Evolutionary conservation across 352 stramenopile species (phyloP).

Genomic region (Phytopythium montanum): DNA sequence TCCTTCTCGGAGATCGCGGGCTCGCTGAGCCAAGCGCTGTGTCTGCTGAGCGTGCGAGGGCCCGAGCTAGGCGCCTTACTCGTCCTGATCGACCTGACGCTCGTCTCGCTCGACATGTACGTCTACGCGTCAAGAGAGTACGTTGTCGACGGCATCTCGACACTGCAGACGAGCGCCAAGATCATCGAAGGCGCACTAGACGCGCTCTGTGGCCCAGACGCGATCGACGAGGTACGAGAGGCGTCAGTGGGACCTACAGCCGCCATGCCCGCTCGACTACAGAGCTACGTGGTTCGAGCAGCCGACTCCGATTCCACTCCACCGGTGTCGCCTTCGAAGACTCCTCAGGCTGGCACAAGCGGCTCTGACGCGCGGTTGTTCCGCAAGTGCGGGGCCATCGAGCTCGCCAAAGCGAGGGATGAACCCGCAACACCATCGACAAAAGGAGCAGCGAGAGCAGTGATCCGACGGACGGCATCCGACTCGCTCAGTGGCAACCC

Average conservation of each 20-base stretch:
- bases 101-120: slow-evolving; percentile 21
- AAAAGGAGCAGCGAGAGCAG: not conserved
- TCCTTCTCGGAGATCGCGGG: slow-evolving; percentile 35
- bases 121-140: slow-evolving; percentile 20
- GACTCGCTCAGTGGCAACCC: not conserved
- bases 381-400: not conserved
- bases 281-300: not conserved
- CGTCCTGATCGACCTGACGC: slow-evolving; percentile 16
- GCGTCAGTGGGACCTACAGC: not conserved
- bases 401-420: not conserved
- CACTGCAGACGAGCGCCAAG: slow-evolving; percentile 25
- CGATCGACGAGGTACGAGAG: not conserved
- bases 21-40: slow-evolving; percentile 28
- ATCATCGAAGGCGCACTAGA: slow-evolving; percentile 19
- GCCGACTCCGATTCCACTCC: not conserved
- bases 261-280: not conserved
- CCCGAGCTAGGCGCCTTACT: slow-evolving; percentile 15
- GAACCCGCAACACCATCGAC: not conserved
- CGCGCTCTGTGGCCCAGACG: not conserved
- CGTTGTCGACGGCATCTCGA: slow-evolving; percentile 19
- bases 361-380: not conserved
- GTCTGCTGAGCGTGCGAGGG: slow-evolving; percentile 16
- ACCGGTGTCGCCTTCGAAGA: not conserved
- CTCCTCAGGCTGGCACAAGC: not conserved
- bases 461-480: not conserved